Percentiles rank a stretch among this genome's conserved stretches.
phyloP scores from a whole-genome alignment of 2,329 filamentous ascomycete genomes.

The Ceratocystis lukuohia region DNA sequence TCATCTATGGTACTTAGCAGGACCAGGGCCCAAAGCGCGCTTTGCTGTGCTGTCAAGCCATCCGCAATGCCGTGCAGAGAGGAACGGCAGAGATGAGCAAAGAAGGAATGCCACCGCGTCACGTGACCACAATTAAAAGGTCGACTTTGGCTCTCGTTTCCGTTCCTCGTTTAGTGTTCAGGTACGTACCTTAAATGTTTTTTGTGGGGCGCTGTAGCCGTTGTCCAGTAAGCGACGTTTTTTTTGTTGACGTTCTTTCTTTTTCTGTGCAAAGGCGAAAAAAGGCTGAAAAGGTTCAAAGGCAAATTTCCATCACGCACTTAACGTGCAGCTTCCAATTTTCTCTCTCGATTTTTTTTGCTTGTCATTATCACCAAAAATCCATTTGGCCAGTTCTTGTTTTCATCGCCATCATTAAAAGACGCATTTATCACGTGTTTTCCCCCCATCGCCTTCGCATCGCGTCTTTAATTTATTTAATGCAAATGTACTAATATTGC shows the following conservation, averaged over 20 bases:
- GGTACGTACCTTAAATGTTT: not conserved
- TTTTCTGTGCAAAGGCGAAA: conserved; percentile 15
- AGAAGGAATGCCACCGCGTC: not conserved
- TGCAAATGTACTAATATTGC: conserved; percentile 13
- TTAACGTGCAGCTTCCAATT: conserved; percentile 18
- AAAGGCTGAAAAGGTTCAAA: not conserved
- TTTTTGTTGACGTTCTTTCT: conserved; percentile 18
- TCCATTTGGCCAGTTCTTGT: conserved; percentile 1
- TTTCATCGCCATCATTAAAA: conserved; percentile 4
- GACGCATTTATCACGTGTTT: conserved; percentile 5
- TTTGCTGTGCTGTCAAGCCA: not conserved
- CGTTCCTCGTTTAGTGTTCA: not conserved
- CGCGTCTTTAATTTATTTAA: not conserved
- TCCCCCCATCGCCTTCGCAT: not conserved
- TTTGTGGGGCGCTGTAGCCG: conserved; percentile 13
- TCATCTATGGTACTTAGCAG: not conserved
- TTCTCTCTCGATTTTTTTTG: conserved; percentile 5
- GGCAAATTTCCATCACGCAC: conserved; percentile 17
- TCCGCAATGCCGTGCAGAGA: too few relatives aligned
- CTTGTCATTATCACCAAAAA: not conserved
- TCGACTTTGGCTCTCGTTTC: too few relatives aligned
- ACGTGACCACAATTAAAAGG: not conserved
- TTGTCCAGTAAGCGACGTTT: conserved; percentile 17
- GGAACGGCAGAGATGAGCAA: not conserved
- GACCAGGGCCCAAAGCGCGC: not conserved